phyloP scores from a whole-genome alignment of 2,329 filamentous ascomycete species.

The Lojkania enalia region DNA sequence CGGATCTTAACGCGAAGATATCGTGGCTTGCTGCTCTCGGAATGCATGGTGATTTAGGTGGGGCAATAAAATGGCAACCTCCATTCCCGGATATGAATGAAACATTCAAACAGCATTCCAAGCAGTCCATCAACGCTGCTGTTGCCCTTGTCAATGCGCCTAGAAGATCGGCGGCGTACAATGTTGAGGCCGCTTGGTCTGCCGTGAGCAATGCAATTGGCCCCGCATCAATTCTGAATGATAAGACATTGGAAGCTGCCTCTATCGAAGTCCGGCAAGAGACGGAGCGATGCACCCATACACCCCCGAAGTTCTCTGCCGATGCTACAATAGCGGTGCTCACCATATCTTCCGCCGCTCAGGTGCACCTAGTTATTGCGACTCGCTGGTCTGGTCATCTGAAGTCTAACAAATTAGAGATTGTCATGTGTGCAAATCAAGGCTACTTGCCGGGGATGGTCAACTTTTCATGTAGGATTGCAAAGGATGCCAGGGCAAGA shows the following conservation, averaged over 20 bases:
- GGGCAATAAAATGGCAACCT: conserved; percentile 64
- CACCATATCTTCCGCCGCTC: conserved; percentile 61
- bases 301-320: conserved; percentile 64
- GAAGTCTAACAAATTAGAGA: conserved; percentile 61
- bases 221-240: conserved; percentile 57
- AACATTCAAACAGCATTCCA: conserved; percentile 63
- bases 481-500: conserved; percentile 57
- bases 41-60: conserved; percentile 69
- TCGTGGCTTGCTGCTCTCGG: conserved; percentile 67
- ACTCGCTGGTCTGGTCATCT: conserved; percentile 67
- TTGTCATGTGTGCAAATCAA: conserved; percentile 68
- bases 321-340: conserved; percentile 67
- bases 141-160: conserved; percentile 68
- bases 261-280: conserved; percentile 63
- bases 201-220: conserved; percentile 56
- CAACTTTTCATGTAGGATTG: conserved; percentile 68
- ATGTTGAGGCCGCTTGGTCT: conserved; percentile 64
- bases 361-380: conserved; percentile 69
- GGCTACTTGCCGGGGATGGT: conserved; percentile 66
- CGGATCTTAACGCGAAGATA: conserved; percentile 53
- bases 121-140: conserved; percentile 64
- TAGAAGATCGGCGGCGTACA: conserved; percentile 62
- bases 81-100: conserved; percentile 68
- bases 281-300: conserved; percentile 63
- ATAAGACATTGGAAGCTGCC: conserved; percentile 57